These are phyloP conservation scores for Agrocybe chaxingu DNA, from an alignment of 768 basidiomycete species.

Conservation along the genomic window DNA sequence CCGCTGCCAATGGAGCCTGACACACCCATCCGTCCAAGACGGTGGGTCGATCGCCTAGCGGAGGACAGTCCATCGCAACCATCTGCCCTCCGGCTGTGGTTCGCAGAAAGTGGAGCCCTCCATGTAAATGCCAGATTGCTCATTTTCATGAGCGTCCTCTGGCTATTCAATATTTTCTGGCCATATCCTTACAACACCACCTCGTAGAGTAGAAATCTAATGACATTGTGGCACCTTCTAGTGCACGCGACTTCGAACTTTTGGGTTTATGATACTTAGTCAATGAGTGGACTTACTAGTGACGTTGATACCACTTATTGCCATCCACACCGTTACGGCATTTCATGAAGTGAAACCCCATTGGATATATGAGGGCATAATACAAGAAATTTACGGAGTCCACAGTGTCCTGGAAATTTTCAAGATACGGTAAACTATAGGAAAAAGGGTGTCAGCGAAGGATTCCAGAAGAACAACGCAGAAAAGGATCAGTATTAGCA, in stretches of 20 bases:
- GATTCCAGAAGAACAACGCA: neutral
- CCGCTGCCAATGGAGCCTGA: slow-evolving; percentile 31
- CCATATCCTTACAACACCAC: slow-evolving; percentile 21
- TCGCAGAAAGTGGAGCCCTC: slow-evolving; percentile 13
- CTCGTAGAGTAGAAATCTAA: neutral
- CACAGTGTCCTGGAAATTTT: neutral
- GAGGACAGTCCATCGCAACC: slow-evolving; percentile 26
- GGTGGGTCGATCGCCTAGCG: slow-evolving; percentile 52
- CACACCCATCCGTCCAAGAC: slow-evolving; percentile 34
- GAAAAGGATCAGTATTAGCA: slow-evolving; percentile 81
- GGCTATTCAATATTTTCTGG: slow-evolving; percentile 67
- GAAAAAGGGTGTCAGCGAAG: neutral
- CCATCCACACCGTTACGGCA: too few species aligned
- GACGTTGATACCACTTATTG: too few species aligned
- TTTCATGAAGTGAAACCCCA: too few species aligned
- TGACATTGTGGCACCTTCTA: too few species aligned
- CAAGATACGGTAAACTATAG: neutral
- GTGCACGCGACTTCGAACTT: too few species aligned
- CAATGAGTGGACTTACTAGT: too few species aligned
- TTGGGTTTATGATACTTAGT: too few species aligned
- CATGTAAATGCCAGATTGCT: slow-evolving; percentile 9
- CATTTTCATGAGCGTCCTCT: slow-evolving; percentile 37
- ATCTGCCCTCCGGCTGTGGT: slow-evolving; percentile 26
- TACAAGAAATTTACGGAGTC: too few species aligned
- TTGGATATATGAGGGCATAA: too few species aligned